Conservation (phyloP, 2,329 filamentous ascomycete species). For the Metarhizium humberi region DNA sequence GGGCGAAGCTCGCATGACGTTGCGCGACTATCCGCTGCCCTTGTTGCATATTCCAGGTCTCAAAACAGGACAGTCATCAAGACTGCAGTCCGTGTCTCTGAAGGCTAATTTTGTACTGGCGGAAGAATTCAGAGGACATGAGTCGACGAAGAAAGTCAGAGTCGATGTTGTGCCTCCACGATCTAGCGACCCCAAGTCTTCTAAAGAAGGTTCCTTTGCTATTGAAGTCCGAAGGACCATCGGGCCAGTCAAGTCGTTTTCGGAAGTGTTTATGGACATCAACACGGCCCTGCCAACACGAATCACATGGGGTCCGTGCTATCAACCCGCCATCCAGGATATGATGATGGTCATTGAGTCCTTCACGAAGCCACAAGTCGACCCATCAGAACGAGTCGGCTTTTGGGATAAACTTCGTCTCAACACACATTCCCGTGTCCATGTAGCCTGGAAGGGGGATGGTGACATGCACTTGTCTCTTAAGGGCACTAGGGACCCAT, state of each 20-base stretch:
- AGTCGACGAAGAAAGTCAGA: constrained; percentile 70
- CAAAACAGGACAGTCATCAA: constrained; percentile 67
- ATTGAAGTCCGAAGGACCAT: constrained; percentile 87
- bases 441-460: constrained; percentile 86
- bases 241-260: constrained; percentile 92
- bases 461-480: constrained; percentile 90
- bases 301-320: constrained; percentile 95
- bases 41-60: constrained; percentile 82
- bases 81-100: constrained; percentile 72
- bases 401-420: constrained; percentile 99
- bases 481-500: constrained; percentile 88
- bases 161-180: constrained; percentile 74
- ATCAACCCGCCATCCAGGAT: constrained; percentile 95
- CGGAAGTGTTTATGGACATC: constrained; percentile 83
- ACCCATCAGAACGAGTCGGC: constrained; percentile 85
- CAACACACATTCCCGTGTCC: constrained; percentile 85
- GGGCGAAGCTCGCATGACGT: constrained; percentile 76
- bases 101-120: constrained; percentile 91
- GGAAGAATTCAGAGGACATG: constrained; percentile 76
- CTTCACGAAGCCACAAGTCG: constrained; percentile 91
- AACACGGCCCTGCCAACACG: constrained; percentile 87
- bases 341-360: constrained; percentile 99
- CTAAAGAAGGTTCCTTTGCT: constrained; percentile 58
- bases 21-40: constrained; percentile 90
- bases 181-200: constrained; percentile 43